Evolutionary conservation across 73 alveolate genomes (phyloP).

Genomic region (Paramecium sonneborni): DNA sequence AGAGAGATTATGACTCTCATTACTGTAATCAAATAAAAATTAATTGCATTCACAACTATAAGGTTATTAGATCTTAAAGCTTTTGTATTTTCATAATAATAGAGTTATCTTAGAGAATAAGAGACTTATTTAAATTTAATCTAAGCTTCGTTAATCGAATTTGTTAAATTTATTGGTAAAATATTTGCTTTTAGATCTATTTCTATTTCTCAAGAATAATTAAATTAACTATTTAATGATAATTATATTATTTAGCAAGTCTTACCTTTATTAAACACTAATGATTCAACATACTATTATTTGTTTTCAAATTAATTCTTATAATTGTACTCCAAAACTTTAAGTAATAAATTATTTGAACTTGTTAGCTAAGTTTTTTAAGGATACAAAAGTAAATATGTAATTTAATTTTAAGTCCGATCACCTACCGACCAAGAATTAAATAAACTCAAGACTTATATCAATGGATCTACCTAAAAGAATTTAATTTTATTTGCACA

Average conservation of each 20-base stretch:
- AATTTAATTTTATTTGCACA: conserved; percentile 10
- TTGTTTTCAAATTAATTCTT: conserved; percentile 31
- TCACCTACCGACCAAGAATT: neutral
- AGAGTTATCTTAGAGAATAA: neutral
- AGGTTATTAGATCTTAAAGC: conserved; percentile 29
- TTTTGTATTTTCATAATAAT: conserved; percentile 41
- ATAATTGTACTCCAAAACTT: neutral
- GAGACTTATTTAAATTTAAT: conserved; percentile 37
- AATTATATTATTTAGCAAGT: conserved; percentile 14
- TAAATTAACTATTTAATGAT: conserved; percentile 7
- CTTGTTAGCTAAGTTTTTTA: neutral
- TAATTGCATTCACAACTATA: neutral
- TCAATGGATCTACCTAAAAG: neutral
- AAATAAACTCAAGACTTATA: neutral
- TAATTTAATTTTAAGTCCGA: neutral
- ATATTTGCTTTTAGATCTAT: conserved; percentile 37
- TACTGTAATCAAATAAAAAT: conserved; percentile 42
- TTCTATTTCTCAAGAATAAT: neutral
- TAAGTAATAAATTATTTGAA: conserved; percentile 5
- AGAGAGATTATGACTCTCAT: conserved; percentile 14
- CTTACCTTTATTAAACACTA: neutral
- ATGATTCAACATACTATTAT: conserved; percentile 31
- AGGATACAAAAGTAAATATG: neutral
- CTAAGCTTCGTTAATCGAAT: conserved; percentile 14
- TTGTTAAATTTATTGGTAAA: conserved; percentile 33